Evolutionary conservation across 2,329 filamentous ascomycete species (phyloP), one percentile per base, ranked within the genome.

Genomic region (Cladosporium sp.): DNA sequence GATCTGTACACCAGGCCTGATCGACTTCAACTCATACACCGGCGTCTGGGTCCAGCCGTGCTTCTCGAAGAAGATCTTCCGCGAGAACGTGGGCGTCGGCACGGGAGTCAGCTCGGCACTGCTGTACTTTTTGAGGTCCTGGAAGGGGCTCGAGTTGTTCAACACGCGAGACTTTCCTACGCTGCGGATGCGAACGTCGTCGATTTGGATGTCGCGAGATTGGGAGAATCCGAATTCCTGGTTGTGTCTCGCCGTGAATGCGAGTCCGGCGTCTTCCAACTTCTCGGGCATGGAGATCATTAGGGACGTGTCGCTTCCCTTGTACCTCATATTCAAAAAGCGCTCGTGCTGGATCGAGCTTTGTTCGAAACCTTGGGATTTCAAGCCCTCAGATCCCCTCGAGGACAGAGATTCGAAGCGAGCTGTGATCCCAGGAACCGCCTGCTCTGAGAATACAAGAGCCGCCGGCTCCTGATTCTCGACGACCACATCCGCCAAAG

Each of bases 401-500:
- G 79, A 73, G 3, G 44, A 47, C 8, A 47, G 15, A 22, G 34
- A n/a, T 66, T 83, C 85, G 34, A 92, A 74, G 50, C 82, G 34
- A 7, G 85, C 27, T 40, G 48, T 34, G 32, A 50, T 29, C 82
- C 80, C 5, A 76, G 67, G 2, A 5, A 73, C 72, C 54, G 73
- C 76, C 0, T 77, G 80, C 54, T 80, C 77, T 2, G 56, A 58
- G 40, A 53, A 58, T 2, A 58, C 62, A 0, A 68, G 61, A 4
- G 67, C 62, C 0, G 64, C 64, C 7, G 86, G 85, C 62, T 89
- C 86, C 62, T 95, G 89, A 15, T 84, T 79, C 69, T 95, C 90
- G 54, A 95, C 87, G 0, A 95, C 89, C 0, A 95, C 88, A 61
- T 95, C 89, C 7, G 89, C 89, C 6, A 95, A 72, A 1, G 89